Evolutionary conservation across 1,284 basidiomycete species (phyloP), one percentile per base, ranked within the genome.

Genomic region (Exobasidium rhododendri): DNA sequence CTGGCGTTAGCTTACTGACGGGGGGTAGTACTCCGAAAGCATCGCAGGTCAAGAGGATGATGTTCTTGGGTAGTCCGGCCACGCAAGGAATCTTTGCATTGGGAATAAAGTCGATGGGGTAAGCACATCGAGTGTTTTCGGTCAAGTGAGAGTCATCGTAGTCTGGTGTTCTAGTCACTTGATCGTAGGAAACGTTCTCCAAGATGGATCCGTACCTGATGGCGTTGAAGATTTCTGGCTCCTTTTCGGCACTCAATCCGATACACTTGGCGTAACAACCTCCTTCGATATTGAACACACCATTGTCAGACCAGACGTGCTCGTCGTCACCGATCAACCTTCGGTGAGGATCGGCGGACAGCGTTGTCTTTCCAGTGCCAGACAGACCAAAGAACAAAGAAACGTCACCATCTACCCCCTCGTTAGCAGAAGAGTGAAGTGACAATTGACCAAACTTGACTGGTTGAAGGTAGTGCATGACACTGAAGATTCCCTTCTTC

Each of bases 401-500:
- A 58, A 98, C 94, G 78, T 97, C 94, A 64, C 88, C 87, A 62
- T 90, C 85, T 72, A 88, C 88, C 64, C 94, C 94, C 74, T 96
- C 90, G 81, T 99, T 99, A 72, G 93, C 93, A 54, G 93, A 97
- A n/a, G 96, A 97, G 84, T 99, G 96, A 63, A 99, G 87, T 32
- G 94, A 97, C 64, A 99, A 87, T 82, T 97, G 93, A 64, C 92
- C 92, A 80, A 96, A 98, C 82, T 97, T 97, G 85, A 98, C 89
- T 22, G 96, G 94, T 85, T 96, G 92, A 69, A 99, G 86, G 83
- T 98, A 99, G 84, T 99, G 96, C 96, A 99, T 99, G 78, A 99
- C 94, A 58, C 91, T 93, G 85, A 99, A 98, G 81, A 99, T 91
- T 82, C 96, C 96, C 88, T 98, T 98, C 86, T 99, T 99, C 96